Base-by-base conservation (phyloP, 176 grass and related monocot species). In the Bromus sterilis region DNA sequence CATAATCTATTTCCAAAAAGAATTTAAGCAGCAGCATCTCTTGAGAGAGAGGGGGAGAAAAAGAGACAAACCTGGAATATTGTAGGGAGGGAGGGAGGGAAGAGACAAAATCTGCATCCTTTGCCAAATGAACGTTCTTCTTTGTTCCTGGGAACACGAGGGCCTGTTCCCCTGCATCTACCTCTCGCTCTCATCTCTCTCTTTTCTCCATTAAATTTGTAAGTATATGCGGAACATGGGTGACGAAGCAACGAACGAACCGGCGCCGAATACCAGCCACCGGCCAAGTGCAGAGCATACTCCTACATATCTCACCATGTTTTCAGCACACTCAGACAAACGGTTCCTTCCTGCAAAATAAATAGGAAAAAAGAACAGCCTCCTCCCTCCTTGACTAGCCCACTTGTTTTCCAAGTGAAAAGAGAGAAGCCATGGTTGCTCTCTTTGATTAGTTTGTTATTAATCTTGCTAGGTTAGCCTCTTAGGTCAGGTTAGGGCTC, bases 91-190 rank as follows among this genome's bases (percentile, higher is more conserved):
- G n/a, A n/a, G n/a, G n/a, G n/a, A n/a, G n/a, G 42, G 68, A 71
- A 71, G 40, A 26, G 68, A 71, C 68, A 71, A 71, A 71, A 71
- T 71, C 7, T 46, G 37, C 6, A 28, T 71, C 25, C 68, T 43
- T 71, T 71, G 40, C 40, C 68, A 46, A 51, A 51, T 51, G 48
- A 51, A 46, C 46, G 68, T 46, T 71, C 40, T 71, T 43, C 68
- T 71, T 71, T 71, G 40, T 71, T 71, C 68, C 68, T 0, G 68
- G 43, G 68, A 71, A 71, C 68, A 71, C 68, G 68, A 71, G 13
- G 40, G 68, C 68, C 13, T 71, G 68, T 46, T 71, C 40, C 68
- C 68, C 68, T 18, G 68, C 41, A 69, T 30, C 21, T 39, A 7
- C 16, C 6, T 53, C 20, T 53, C 49, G n/a, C n/a, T n/a, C n/a